Base-by-base conservation (phyloP, 2,329 filamentous ascomycete genomes). In the Fulvia fulva region DNA sequence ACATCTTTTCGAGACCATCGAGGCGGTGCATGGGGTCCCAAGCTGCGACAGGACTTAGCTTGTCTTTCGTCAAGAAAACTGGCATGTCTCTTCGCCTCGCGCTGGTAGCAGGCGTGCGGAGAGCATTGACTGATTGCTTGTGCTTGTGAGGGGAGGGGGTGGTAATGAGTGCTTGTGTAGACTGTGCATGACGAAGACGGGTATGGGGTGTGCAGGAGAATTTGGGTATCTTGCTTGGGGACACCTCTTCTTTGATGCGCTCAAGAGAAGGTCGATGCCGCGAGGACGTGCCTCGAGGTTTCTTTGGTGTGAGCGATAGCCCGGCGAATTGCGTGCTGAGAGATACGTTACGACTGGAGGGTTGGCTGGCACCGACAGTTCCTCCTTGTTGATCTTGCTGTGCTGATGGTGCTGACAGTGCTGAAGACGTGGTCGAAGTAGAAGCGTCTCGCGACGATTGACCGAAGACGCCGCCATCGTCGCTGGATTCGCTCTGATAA, bases 21-120 rank as follows among this genome's bases (percentile, higher is more conserved):
- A 97, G 82, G 63, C 87, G 85, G 61, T 84, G 84, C 67, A 91
- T 87, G 65, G 91, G 85, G 72, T 97, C 91, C 82, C 88, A 93
- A 68, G 83, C 88, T 68, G 64, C 78, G 72, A 73, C 71, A 75
- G 78, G 81, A 64, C 83, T 76, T 67, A 72, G 70, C 68, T 64
- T 68, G 45, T 71, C 70, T 70, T 72, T 72, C 57, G 81, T 90
- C 87, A 86, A 91, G 90, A 80, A 87, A 77, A 77, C 86, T 88
- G 65, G 82, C 87, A 68, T 93, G 26, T 61, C 61, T 59, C 80
- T 63, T 58, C 54, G 60, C 53, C 51, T 65, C 30, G 55, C 57
- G 49, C 53, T 66, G 28, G 64, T 63, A 7, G 53, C 52, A 25
- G 67, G 67, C 30, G 70, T 70, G 30, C 66, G 63, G 50, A 71